Conservation (phyloP, 208 protist genomes). For the Trypanosoma lewisi region DNA sequence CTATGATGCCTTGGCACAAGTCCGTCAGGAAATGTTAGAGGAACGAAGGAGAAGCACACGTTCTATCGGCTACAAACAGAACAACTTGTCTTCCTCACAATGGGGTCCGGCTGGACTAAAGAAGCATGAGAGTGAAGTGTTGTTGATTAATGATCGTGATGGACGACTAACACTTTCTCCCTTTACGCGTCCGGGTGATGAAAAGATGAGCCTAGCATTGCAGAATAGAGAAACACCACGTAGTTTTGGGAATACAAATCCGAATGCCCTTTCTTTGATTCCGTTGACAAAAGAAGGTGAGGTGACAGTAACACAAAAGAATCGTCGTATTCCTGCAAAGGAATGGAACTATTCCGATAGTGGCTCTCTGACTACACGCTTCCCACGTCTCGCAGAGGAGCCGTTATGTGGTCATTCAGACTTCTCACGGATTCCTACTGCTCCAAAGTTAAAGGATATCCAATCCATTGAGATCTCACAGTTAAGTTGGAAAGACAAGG, state of each 20-base stretch:
- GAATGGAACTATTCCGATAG: neutral
- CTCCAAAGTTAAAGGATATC: conserved; percentile 49
- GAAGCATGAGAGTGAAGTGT: conserved; percentile 31
- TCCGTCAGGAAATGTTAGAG: conserved; percentile 54
- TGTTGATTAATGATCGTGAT: conserved; percentile 45
- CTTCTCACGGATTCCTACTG: conserved; percentile 37
- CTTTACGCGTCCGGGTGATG: conserved; percentile 1
- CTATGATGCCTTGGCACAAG: conserved; percentile 70
- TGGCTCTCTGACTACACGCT: neutral
- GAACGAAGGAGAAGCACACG: conserved; percentile 37
- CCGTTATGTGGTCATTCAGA: conserved; percentile 1
- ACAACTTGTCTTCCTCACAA: conserved; percentile 33
- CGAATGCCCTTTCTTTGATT: conserved; percentile 16
- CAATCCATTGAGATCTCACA: conserved; percentile 70
- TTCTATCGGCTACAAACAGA: neutral
- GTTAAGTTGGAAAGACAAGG: conserved; percentile 87
- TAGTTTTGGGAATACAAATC: too few species aligned
- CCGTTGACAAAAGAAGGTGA: neutral
- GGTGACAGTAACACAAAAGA: neutral
- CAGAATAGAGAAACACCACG: neutral
- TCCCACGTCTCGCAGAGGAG: neutral
- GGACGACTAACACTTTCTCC: neutral
- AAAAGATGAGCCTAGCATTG: neutral
- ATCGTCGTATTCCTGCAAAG: conserved; percentile 13
- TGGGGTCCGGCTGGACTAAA: conserved; percentile 39